Conservation (phyloP, 2,329 filamentous ascomycete species). For the Aspergillus luchuensis region DNA sequence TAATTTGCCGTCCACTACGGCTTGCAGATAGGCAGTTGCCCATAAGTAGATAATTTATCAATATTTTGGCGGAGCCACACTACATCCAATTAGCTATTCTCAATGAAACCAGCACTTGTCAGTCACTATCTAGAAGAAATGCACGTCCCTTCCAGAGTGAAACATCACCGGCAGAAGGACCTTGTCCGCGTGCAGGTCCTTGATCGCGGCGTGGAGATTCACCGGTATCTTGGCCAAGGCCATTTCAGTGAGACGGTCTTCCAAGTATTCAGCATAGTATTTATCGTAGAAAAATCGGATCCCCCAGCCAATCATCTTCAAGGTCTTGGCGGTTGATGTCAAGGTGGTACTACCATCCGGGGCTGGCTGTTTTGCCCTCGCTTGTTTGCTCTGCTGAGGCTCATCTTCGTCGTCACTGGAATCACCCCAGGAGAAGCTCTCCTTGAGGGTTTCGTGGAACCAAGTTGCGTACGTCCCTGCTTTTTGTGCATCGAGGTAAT, state of each 20-base stretch:
- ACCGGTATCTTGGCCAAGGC: slow-evolving; percentile 7
- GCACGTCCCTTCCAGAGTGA: slow-evolving; percentile 11
- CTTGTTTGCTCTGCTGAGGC: neutral
- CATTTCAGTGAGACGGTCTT: neutral
- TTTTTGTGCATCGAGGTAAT: slow-evolving; percentile 1
- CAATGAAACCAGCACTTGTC: neutral
- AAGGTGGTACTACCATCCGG: neutral
- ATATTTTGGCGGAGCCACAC: neutral
- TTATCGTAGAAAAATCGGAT: neutral
- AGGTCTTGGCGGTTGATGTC: neutral
- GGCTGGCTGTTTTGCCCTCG: neutral
- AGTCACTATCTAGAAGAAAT: slow-evolving; percentile 9
- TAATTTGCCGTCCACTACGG: slow-evolving; percentile 14
- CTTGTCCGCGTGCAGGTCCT: slow-evolving; percentile 1
- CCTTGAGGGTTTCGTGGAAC: neutral
- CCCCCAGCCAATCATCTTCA: neutral
- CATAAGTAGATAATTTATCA: neutral
- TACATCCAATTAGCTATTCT: neutral
- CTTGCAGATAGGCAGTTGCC: neutral
- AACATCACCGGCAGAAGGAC: slow-evolving; percentile 11
- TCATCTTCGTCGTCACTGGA: neutral
- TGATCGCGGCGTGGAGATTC: slow-evolving; percentile 9
- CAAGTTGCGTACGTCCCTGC: neutral
- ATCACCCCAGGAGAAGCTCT: neutral
- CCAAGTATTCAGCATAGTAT: slow-evolving; percentile 1